Conservation (phyloP, 257 asterid species). For the Mitragyna speciosa region DNA sequence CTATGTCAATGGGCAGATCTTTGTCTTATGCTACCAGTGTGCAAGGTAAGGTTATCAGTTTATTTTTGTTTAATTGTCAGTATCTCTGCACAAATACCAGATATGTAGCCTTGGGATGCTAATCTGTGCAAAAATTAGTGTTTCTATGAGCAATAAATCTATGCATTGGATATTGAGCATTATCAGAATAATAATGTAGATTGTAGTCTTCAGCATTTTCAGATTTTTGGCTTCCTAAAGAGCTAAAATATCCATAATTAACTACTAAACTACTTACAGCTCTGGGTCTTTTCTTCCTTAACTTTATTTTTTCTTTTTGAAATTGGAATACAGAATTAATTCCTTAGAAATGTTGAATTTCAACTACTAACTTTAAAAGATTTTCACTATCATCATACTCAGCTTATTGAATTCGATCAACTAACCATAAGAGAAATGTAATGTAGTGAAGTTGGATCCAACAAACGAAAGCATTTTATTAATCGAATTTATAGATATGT, state of each 20-base stretch:
- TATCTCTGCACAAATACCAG: constrained; percentile 34
- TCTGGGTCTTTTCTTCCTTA: neutral
- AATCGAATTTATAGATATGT: neutral
- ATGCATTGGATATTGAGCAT: constrained; percentile 18
- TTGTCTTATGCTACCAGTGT: constrained; percentile 27
- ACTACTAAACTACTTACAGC: neutral
- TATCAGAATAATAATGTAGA: constrained; percentile 7
- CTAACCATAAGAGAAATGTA: neutral
- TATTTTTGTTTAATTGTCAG: constrained; percentile 32
- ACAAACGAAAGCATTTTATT: neutral
- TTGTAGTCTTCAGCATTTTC: neutral
- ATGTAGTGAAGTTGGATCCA: neutral
- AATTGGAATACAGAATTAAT: neutral
- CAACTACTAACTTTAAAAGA: neutral
- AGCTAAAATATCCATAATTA: neutral
- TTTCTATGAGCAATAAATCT: constrained; percentile 9
- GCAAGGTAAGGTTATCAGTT: constrained; percentile 40
- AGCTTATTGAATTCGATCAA: neutral
- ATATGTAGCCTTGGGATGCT: constrained; percentile 17
- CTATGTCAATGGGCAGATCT: constrained; percentile 25
- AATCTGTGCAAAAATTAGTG: constrained; percentile 4
- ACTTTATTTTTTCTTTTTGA: neutral
- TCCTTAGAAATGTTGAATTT: neutral
- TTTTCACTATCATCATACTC: neutral
- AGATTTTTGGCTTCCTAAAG: neutral